These are phyloP conservation scores for Penicillium nucicola DNA, from an alignment of 495 filamentous ascomycete species.

Conservation along the genomic window DNA sequence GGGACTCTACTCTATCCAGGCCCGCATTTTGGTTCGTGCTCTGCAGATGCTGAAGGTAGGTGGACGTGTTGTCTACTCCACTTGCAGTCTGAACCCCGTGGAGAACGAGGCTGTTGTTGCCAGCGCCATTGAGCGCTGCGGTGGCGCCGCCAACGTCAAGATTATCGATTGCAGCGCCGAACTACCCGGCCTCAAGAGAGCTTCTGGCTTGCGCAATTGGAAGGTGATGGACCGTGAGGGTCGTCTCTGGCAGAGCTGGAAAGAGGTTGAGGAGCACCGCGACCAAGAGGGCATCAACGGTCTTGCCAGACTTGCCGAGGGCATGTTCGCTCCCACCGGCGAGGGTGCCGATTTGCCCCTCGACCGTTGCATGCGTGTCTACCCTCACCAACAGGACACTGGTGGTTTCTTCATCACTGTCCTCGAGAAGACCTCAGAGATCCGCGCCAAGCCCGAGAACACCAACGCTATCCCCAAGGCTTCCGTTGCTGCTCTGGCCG, in stretches of 20 bases:
- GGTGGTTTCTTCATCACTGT: constrained; percentile 97
- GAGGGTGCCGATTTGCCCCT: constrained; percentile 64
- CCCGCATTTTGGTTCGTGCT: constrained; percentile 85
- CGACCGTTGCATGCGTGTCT: constrained; percentile 87
- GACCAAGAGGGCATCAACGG: constrained; percentile 54
- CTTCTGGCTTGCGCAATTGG: constrained; percentile 71
- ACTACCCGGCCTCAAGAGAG: constrained; percentile 72
- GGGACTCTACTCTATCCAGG: constrained; percentile 79
- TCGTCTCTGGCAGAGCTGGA: constrained; percentile 70
- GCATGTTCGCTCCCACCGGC: constrained; percentile 76
- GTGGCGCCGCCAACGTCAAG: constrained; percentile 74
- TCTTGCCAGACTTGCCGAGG: constrained; percentile 62
- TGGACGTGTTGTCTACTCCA: constrained; percentile 92
- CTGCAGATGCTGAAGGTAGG: constrained; percentile 96
- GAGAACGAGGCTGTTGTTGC: constrained; percentile 96
- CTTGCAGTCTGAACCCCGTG: constrained; percentile 95
- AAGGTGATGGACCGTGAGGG: constrained; percentile 83
- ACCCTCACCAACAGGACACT: constrained; percentile 92
- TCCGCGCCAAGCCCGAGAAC: constrained; percentile 77
- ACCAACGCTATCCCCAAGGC: constrained; percentile 54
- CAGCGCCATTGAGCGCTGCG: constrained; percentile 83
- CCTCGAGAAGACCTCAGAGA: constrained; percentile 85
- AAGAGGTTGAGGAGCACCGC: constrained; percentile 67
- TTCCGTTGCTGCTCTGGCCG: constrained; percentile 51
- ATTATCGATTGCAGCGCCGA: constrained; percentile 78